Evolutionary conservation across 768 basidiomycete genomes (phyloP), one percentile per base, ranked within the genome.

Genomic region (Boletus bicolor): DNA sequence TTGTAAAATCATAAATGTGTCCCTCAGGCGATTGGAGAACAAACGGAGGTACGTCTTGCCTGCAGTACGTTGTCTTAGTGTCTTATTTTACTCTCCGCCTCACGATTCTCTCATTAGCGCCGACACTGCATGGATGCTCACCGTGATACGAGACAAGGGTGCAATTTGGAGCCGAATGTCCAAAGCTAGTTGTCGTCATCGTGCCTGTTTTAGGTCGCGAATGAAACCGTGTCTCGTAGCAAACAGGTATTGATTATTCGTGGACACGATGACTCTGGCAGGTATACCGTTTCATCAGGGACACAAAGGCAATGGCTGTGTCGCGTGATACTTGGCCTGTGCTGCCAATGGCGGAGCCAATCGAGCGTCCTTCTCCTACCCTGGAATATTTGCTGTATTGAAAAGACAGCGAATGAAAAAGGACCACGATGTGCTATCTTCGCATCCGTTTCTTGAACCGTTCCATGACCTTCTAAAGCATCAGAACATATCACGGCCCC

Each of bases 381-480:
- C 17, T 4, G 3, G 34, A 26, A 9, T 17, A 24, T 42, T 11
- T 37, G 11, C 10, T n/a, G n/a, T 21, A 9, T 10, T 7, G n/a
- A 28, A 28, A 28, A 61, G 58, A 63, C 53, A 53, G 37, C 6
- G 21, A 70, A 79, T 75, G 19, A 49, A 15, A 32, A 17, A 5
- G 12, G 9, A 14, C 19, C 39, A 9, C 3, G 19, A 15, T 17
- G 34, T 4, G 56, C 74, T 74, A 91, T 68, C 87, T 89, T 39
- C 88, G 83, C 90, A 93, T 92, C 55, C 94, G 78, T 75, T 98
- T 97, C 80, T 96, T 98, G 80, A 98, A 98, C 34, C 96, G 84
- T 72, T 96, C 93, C 91, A 94, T 91, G 51, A 91, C 91, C 89
- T 92, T 60, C 11, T n/a, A 34, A 9, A 30, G 17, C 21, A 15